Conservation (phyloP, 1,284 basidiomycete species). For the Sporisorium sorghi region DNA sequence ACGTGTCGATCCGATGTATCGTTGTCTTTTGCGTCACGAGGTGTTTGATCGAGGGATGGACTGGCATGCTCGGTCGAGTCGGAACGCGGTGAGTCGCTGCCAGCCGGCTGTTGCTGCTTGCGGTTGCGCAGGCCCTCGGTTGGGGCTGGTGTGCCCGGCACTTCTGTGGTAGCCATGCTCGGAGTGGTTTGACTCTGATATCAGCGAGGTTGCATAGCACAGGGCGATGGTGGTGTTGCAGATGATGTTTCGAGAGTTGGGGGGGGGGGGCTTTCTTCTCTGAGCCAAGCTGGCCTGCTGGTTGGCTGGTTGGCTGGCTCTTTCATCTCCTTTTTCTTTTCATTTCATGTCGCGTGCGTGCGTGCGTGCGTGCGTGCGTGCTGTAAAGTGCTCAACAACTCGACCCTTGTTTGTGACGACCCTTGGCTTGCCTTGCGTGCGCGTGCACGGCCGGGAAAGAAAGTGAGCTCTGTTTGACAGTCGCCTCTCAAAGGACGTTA, state of each 20-base stretch:
- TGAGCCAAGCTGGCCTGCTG: too few species aligned
- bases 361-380: too few species aligned
- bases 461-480: too few species aligned
- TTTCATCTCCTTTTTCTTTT: too few species aligned
- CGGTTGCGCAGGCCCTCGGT: slow-evolving; percentile 46
- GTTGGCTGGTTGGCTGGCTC: too few species aligned
- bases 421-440: too few species aligned
- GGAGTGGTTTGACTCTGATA: background rate
- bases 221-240: slow-evolving; percentile 11
- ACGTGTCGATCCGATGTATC: slow-evolving; percentile 7
- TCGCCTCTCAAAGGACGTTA: too few species aligned
- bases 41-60: slow-evolving; percentile 1
- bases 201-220: background rate
- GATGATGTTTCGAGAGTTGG: background rate
- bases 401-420: too few species aligned
- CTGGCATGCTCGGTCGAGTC: slow-evolving; percentile 23
- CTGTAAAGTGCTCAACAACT: too few species aligned
- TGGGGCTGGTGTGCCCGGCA: slow-evolving; percentile 12
- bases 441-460: too few species aligned
- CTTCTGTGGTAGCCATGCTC: slow-evolving; percentile 25
- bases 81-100: slow-evolving; percentile 18
- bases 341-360: too few species aligned
- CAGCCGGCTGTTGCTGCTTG: slow-evolving; percentile 9
- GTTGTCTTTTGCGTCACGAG: slow-evolving; percentile 10
- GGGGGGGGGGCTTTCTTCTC: background rate